Percentiles rank a stretch among this genome's conserved stretches.
Evolutionary conservation across 352 stramenopile species (phyloP).

Genomic region (Pythium chondricola): DNA sequence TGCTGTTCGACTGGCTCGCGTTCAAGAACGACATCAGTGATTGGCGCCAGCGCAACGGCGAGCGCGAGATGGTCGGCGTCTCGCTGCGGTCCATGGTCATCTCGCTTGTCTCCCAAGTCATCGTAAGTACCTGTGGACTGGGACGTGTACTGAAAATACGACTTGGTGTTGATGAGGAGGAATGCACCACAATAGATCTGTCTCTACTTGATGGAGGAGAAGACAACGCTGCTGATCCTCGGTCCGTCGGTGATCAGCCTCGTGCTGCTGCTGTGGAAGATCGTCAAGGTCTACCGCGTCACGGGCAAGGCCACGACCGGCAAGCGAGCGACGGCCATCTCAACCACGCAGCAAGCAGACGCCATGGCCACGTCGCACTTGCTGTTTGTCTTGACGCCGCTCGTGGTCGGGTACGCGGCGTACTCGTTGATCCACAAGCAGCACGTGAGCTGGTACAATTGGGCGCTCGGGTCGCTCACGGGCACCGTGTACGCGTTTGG

Average conservation of each 20-base stretch:
- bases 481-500: slow-evolving; percentile 88
- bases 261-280: slow-evolving; percentile 87
- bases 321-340: slow-evolving; percentile 22
- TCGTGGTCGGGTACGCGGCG: slow-evolving; percentile 67
- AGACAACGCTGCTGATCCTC: slow-evolving; percentile 92
- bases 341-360: slow-evolving; percentile 65
- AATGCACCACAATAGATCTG: too few relatives aligned
- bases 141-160: too few relatives aligned
- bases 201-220: slow-evolving; percentile 93
- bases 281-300: slow-evolving; percentile 55
- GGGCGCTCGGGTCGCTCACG: slow-evolving; percentile 81
- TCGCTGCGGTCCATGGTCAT: slow-evolving; percentile 90
- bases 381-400: slow-evolving; percentile 62
- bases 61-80: slow-evolving; percentile 88
- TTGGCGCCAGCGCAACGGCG: slow-evolving; percentile 90
- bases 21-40: slow-evolving; percentile 98
- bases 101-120: slow-evolving; percentile 89
- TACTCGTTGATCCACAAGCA: slow-evolving; percentile 84
- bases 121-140: slow-evolving; percentile 36
- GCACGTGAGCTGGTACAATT: slow-evolving; percentile 79
- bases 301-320: slow-evolving; percentile 19
- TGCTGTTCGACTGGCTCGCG: slow-evolving; percentile 97
- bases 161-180: too few relatives aligned
- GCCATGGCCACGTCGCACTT: slow-evolving; percentile 81
- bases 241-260: slow-evolving; percentile 51